Conservation (phyloP, 495 filamentous ascomycete species). For the Zalerion maritima region DNA sequence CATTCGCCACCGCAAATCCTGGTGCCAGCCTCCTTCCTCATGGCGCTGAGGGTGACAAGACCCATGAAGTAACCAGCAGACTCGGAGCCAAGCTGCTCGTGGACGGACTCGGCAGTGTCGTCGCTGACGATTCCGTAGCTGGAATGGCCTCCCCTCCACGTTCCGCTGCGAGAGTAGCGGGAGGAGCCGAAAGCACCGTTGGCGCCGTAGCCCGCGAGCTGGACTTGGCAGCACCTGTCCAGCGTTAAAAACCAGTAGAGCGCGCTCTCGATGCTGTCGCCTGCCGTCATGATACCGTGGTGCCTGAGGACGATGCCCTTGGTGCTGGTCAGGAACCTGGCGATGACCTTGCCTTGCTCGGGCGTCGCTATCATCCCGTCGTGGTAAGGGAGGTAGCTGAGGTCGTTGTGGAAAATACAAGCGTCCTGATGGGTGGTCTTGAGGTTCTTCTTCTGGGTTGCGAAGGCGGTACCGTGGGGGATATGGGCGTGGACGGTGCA, state of each 20-base stretch:
- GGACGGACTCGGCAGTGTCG: constrained; percentile 52
- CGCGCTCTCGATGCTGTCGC: constrained; percentile 39
- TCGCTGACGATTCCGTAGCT: constrained; percentile 59
- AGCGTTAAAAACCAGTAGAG: constrained; percentile 66
- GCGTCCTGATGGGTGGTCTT: constrained; percentile 63
- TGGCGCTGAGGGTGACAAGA: no score
- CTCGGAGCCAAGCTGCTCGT: constrained; percentile 48
- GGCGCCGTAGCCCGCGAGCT: constrained; percentile 63
- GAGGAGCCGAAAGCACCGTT: no score
- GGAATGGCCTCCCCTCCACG: constrained; percentile 46
- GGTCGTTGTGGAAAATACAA: constrained; percentile 26
- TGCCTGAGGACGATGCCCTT: constrained; percentile 63
- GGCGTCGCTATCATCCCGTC: constrained; percentile 59
- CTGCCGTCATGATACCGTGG: constrained; percentile 42
- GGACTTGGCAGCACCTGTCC: constrained; percentile 63
- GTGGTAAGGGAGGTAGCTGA: constrained; percentile 41
- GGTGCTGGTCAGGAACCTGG: constrained; percentile 43
- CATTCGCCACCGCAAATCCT: no score
- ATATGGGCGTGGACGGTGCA: constrained; percentile 63
- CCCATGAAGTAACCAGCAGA: constrained; percentile 56
- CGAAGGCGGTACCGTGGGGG: constrained; percentile 57
- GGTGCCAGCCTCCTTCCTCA: no score
- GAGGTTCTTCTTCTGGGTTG: constrained; percentile 46
- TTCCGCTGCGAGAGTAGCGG: no score
- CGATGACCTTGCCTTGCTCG: constrained; percentile 57